These are phyloP conservation scores for Phytophthora niederhauseri DNA, from an alignment of 352 stramenopile genomes.

Conservation along the genomic window DNA sequence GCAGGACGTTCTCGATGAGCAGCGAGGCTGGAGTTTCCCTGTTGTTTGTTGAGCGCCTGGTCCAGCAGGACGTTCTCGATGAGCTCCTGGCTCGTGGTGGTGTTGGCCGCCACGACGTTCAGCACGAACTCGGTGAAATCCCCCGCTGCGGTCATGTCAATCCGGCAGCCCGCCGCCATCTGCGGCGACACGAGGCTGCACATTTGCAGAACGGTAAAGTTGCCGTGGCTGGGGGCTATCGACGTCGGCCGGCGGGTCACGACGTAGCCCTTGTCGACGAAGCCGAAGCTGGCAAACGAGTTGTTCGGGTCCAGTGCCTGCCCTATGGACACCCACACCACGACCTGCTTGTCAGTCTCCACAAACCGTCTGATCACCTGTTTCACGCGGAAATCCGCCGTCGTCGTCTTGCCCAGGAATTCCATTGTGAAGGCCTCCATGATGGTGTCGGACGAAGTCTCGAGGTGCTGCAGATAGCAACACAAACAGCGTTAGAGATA, in stretches of 20 bases:
- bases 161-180: conserved; percentile 36
- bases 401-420: conserved; percentile 38
- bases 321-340: conserved; percentile 50
- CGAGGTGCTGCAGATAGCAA: conserved; percentile 24
- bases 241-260: conserved; percentile 50
- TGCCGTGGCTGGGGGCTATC: conserved; percentile 22
- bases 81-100: conserved; percentile 50
- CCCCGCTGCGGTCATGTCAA: conserved; percentile 39
- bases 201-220: conserved; percentile 60
- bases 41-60: conserved; percentile 28
- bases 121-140: conserved; percentile 63
- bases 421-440: conserved; percentile 55
- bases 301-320: conserved; percentile 29
- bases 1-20: conserved; percentile 67
- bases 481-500: background rate
- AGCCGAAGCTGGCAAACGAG: conserved; percentile 47
- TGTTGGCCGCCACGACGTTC: conserved; percentile 46
- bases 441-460: conserved; percentile 45
- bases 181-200: conserved; percentile 62
- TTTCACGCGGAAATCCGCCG: conserved; percentile 40
- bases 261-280: conserved; percentile 67
- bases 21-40: conserved; percentile 14
- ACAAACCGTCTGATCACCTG: conserved; percentile 50
- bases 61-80: conserved; percentile 65
- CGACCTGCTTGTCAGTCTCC: conserved; percentile 40